These are phyloP conservation scores for Rhynchosporium secalis DNA, from an alignment of 2,329 filamentous ascomycete species.

Conservation along the genomic window DNA sequence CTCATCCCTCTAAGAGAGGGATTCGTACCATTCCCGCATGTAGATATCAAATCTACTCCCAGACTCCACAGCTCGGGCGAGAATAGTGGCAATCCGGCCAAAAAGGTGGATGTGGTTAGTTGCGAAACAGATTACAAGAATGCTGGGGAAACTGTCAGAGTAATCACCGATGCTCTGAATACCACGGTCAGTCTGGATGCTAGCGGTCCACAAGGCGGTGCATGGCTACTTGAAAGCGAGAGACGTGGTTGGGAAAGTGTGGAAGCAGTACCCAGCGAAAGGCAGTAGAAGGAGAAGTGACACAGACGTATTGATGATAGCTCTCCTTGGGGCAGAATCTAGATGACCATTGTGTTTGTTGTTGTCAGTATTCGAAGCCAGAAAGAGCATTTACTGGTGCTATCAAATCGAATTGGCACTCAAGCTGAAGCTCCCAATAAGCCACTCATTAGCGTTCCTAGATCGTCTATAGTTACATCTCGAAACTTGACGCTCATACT, in stretches of 20 bases:
- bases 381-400: background rate
- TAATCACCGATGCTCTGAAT: slow-evolving; percentile 68
- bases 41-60: slow-evolving; percentile 72
- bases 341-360: background rate
- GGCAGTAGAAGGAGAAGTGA: no score
- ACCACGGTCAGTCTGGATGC: slow-evolving; percentile 74
- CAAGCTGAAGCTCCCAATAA: no score
- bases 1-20: slow-evolving; percentile 80
- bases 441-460: no score
- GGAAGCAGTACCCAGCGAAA: slow-evolving; percentile 15
- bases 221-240: slow-evolving; percentile 66
- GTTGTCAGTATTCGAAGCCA: no score
- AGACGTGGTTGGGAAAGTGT: slow-evolving; percentile 25
- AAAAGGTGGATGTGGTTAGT: slow-evolving; percentile 42
- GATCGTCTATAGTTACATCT: no score
- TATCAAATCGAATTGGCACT: no score
- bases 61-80: slow-evolving; percentile 26
- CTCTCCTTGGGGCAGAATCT: background rate
- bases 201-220: slow-evolving; percentile 64
- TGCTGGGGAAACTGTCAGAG: slow-evolving; percentile 72
- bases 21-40: slow-evolving; percentile 70
- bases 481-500: no score
- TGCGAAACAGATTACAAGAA: slow-evolving; percentile 83
- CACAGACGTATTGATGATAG: background rate
- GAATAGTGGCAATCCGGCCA: slow-evolving; percentile 24